These are phyloP conservation scores for Cardamine chenopodiifolia DNA, from an alignment of 345 rosid genomes.

Conservation along the genomic window DNA sequence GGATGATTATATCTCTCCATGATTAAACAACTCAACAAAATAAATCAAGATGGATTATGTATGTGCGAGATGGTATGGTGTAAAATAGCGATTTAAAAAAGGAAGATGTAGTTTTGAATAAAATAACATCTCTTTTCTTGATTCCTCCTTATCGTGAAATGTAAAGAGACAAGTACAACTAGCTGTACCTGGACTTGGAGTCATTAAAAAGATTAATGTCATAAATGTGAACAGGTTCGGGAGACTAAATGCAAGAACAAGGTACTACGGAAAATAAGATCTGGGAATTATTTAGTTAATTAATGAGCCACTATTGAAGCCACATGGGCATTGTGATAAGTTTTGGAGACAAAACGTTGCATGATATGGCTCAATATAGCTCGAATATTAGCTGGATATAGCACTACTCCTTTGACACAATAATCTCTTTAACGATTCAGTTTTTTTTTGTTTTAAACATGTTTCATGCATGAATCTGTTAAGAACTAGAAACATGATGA, in stretches of 20 bases:
- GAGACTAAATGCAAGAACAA: constrained; percentile 32
- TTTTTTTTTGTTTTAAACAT: too few relatives aligned
- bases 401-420: constrained; percentile 27
- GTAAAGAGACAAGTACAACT: constrained; percentile 41
- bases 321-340: constrained; percentile 43
- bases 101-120: constrained; percentile 4
- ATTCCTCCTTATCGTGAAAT: constrained; percentile 32
- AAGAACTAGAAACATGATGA: constrained; percentile 26
- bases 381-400: constrained; percentile 34
- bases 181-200: constrained; percentile 39
- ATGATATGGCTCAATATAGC: constrained; percentile 35
- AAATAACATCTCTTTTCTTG: constrained; percentile 5
- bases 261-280: constrained; percentile 42
- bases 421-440: constrained; percentile 38
- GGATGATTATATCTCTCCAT: background rate
- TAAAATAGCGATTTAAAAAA: constrained; percentile 1
- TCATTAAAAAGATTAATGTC: constrained; percentile 26
- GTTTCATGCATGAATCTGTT: constrained; percentile 40
- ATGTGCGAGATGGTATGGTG: background rate
- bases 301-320: constrained; percentile 34
- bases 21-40: constrained; percentile 4
- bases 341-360: constrained; percentile 40
- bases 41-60: constrained; percentile 3
- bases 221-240: constrained; percentile 36
- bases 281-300: constrained; percentile 28